A percentile compares a stretch with the other conserved stretches of the same genome.
Conservation (phyloP, 1,284 basidiomycete species). For the Leccinum solheimii region DNA sequence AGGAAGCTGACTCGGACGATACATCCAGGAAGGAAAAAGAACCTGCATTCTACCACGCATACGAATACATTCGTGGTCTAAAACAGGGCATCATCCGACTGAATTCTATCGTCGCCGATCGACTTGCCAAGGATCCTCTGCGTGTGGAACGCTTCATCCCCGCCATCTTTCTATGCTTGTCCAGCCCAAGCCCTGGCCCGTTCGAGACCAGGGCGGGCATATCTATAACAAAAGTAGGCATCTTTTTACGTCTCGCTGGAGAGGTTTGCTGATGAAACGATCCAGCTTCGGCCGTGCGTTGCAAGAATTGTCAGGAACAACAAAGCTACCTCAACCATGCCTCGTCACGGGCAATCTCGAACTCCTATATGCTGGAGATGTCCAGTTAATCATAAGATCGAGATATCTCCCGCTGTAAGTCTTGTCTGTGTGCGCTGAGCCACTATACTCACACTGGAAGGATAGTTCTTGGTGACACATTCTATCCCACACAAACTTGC, state of each 20-base stretch:
- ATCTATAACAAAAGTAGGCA: conserved; percentile 70
- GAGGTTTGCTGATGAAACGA: conserved; percentile 3
- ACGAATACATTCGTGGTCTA: conserved; percentile 93
- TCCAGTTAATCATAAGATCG: conserved; percentile 97
- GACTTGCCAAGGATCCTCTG: conserved; percentile 77
- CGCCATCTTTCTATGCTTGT: conserved; percentile 97
- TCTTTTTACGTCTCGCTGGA: neutral
- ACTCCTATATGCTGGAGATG: conserved; percentile 86
- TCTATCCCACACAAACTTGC: conserved; percentile 88
- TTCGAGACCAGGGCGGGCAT: conserved; percentile 85
- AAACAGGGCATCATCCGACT: conserved; percentile 91
- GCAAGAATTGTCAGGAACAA: conserved; percentile 68
- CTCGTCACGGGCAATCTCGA: conserved; percentile 40
- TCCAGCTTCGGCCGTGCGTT: conserved; percentile 83
- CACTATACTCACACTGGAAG: conserved; percentile 3
- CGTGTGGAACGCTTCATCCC: conserved; percentile 79
- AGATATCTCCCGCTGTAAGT: conserved; percentile 68
- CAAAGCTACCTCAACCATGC: too few species aligned
- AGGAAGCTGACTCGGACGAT: neutral
- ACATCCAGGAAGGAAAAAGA: conserved; percentile 73
- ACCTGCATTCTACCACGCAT: conserved; percentile 89
- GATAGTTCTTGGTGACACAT: conserved; percentile 74
- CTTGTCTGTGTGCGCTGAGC: neutral
- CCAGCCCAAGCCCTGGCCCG: conserved; percentile 86
- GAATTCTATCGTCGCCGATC: conserved; percentile 79